Evolutionary conservation across 768 basidiomycete species (phyloP).

Genomic region (Termitomyces sp.): DNA sequence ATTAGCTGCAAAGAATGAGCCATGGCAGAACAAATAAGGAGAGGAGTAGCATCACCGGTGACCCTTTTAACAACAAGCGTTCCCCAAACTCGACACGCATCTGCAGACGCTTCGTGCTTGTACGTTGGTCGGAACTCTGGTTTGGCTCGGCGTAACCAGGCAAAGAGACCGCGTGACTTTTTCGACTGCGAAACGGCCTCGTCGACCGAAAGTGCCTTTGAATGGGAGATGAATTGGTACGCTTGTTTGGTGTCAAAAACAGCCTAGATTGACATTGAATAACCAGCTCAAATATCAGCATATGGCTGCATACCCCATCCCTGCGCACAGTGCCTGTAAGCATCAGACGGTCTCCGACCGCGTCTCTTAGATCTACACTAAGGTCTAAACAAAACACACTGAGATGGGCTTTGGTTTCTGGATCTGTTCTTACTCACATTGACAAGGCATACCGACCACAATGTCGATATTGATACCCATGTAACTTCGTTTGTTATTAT

Average conservation of each 20-base stretch:
- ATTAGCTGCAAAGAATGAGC: constrained; percentile 49
- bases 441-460: constrained; percentile 89
- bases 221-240: constrained; percentile 62
- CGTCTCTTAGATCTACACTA: constrained; percentile 86
- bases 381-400: constrained; percentile 47
- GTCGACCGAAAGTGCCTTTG: constrained; percentile 57
- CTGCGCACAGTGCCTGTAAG: constrained; percentile 73
- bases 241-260: constrained; percentile 82
- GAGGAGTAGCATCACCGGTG: constrained; percentile 49
- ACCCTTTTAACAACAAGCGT: constrained; percentile 83
- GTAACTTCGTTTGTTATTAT: constrained; percentile 50
- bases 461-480: constrained; percentile 90
- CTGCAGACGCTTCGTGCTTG: constrained; percentile 59
- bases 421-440: constrained; percentile 51
- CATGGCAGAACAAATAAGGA: background rate
- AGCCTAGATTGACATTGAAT: constrained; percentile 36
- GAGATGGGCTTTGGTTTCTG: background rate
- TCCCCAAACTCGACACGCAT: constrained; percentile 85
- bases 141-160: constrained; percentile 40
- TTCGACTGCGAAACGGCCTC: constrained; percentile 72
- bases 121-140: constrained; percentile 66
- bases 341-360: constrained; percentile 87
- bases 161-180: constrained; percentile 69
- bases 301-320: constrained; percentile 61
- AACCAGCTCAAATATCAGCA: background rate